Conservation (phyloP, 2,329 filamentous ascomycete genomes). For the Sphaerulina musiva region DNA sequence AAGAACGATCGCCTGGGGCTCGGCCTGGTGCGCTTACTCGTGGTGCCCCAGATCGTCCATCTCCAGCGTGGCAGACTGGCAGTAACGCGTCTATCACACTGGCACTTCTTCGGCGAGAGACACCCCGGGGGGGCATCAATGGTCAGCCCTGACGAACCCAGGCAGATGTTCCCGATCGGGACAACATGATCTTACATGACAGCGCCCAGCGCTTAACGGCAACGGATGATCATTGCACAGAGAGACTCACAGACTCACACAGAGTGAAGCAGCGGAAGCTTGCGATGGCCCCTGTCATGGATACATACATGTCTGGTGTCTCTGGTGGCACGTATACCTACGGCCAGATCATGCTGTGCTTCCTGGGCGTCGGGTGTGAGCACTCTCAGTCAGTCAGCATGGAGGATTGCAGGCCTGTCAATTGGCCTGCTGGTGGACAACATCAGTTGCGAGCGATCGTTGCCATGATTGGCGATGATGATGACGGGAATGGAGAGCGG, state of each 20-base stretch:
- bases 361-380: neutral
- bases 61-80: too few species aligned
- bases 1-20: slow-evolving; percentile 1
- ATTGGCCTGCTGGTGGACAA: too few species aligned
- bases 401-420: neutral
- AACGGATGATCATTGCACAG: neutral
- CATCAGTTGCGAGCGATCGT: too few species aligned
- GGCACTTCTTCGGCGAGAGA: neutral
- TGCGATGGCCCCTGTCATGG: neutral
- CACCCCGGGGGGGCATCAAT: neutral
- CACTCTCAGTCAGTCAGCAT: neutral
- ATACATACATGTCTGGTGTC: neutral
- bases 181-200: neutral
- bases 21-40: neutral
- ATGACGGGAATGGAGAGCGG: neutral
- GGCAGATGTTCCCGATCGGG: neutral
- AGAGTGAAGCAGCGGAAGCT: neutral
- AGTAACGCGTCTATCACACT: neutral
- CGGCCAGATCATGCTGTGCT: too few species aligned
- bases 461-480: neutral
- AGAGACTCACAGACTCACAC: neutral
- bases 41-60: neutral
- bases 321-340: neutral
- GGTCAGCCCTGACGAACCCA: slow-evolving; percentile 1
- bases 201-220: neutral